Evolutionary conservation across 768 basidiomycete species (phyloP), one percentile per base, ranked within the genome.

Genomic region (Grammothele lineata): DNA sequence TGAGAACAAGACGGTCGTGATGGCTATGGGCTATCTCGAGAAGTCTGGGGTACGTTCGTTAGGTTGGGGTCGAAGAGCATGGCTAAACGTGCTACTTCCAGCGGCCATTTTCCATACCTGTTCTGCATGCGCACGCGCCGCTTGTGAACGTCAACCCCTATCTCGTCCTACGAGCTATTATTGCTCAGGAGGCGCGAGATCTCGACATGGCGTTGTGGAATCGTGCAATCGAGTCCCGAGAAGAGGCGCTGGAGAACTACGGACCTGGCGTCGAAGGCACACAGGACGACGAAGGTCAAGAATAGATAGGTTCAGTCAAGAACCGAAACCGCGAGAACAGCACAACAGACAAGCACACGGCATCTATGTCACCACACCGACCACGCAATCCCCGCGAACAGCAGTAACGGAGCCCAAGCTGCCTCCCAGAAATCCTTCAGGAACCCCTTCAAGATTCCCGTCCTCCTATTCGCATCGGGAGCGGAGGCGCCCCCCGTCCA

Each of bases 1-100:
- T 34, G 80, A 86, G 54, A 70, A 66, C 19, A 69, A 79, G 51
- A 62, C 68, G 51, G 69, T 69, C 30, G 65, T 83, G 30, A 75
- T 77, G 66, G 73, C 72, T 18, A 62, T 85, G 34, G 84, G 84
- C 30, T 70, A 80, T 58, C 62, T 86, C 41, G 85, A 86, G 57
- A 60, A 57, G 25, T 59, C 65, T 50, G 57, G 66, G 53, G 79
- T 81, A 59, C 48, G 71, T 67, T 23, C 37, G 37, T 26, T 32
- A 52, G 38, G 32, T 37, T 33, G 48, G 25, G 4, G 36, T 9
- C n/a, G 6, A 19, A 8, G 27, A 30, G 27, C 27, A 14, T 30
- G 27, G 7, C 14, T 7, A 30, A 14, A 30, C 27, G n/a, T 30
- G 27, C 27, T 38, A 12, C 21, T 33, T 8, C 21, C 22, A 57